Conservation (phyloP, 345 rosid species). For the Anacardium occidentale region DNA sequence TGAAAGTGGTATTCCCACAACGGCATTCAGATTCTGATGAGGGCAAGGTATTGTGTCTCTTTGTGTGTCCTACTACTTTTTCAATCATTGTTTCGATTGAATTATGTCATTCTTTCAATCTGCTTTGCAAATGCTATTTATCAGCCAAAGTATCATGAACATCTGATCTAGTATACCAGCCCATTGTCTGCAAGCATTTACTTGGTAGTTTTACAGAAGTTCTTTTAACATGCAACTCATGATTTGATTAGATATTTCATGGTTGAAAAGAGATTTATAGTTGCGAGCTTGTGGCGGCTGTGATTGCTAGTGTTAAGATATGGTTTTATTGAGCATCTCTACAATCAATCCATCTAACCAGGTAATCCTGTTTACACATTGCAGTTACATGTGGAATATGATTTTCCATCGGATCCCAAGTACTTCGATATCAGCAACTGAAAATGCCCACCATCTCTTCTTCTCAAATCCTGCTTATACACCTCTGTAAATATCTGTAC, state of each 20-base stretch:
- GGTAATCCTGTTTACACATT: slow-evolving; percentile 8
- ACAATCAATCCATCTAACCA: slow-evolving; percentile 3
- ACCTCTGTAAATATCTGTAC: slow-evolving; percentile 31
- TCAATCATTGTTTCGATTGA: not conserved
- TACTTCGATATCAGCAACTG: slow-evolving; percentile 51
- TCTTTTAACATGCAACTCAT: not conserved
- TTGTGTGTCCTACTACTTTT: not conserved
- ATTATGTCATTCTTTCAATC: not conserved
- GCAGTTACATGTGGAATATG: slow-evolving; percentile 56
- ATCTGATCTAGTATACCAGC: not conserved
- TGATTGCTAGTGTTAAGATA: no score
- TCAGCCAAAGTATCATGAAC: not conserved
- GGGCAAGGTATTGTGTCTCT: slow-evolving; percentile 47
- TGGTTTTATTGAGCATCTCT: not conserved
- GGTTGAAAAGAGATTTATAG: not conserved
- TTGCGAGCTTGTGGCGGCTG: no score
- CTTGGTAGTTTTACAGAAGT: not conserved
- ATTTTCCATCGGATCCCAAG: slow-evolving; percentile 52
- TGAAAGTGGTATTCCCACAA: slow-evolving; percentile 60
- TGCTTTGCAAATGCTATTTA: not conserved
- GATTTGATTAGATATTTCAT: not conserved
- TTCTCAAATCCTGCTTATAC: not conserved
- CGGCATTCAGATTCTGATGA: slow-evolving; percentile 61
- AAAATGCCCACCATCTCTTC: slow-evolving; percentile 19
- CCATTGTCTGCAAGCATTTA: not conserved